Conservation (phyloP, 2,329 filamentous ascomycete genomes). For the Penicillium sp. region DNA sequence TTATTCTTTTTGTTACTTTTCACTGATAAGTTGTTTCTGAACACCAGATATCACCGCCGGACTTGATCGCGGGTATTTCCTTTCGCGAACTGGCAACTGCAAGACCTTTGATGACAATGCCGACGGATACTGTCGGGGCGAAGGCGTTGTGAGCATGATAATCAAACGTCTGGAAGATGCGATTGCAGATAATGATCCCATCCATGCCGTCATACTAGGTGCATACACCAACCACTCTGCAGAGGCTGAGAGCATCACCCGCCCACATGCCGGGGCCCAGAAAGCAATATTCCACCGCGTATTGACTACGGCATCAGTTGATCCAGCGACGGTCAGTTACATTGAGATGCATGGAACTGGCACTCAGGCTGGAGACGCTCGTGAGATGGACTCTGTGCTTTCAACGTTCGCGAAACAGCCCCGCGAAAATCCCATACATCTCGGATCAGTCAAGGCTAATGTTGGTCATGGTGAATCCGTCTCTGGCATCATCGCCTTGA, state of each 20-base stretch:
- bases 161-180: conserved; percentile 56
- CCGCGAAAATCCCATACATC: conserved; percentile 25
- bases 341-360: conserved; percentile 46
- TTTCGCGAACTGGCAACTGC: conserved; percentile 45
- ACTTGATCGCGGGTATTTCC: conserved; percentile 56
- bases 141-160: conserved; percentile 52
- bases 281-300: conserved; percentile 39
- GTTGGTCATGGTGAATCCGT: conserved; percentile 48
- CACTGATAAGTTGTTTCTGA: conserved; percentile 30
- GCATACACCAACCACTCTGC: conserved; percentile 47
- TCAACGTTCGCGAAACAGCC: conserved; percentile 32
- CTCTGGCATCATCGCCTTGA: conserved; percentile 43
- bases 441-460: conserved; percentile 39
- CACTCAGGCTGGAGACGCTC: conserved; percentile 40
- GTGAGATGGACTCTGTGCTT: conserved; percentile 38
- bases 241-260: conserved; percentile 48
- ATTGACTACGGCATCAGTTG: conserved; percentile 37
- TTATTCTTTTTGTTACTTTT: too few relatives aligned
- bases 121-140: conserved; percentile 57
- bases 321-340: conserved; percentile 39
- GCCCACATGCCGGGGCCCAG: conserved; percentile 43
- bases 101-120: conserved; percentile 52
- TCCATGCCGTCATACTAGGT: conserved; percentile 46
- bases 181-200: conserved; percentile 48
- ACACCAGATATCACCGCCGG: conserved; percentile 74